phyloP scores from a whole-genome alignment of 202 grass and related monocot genomes.

The Eragrostis tef region DNA sequence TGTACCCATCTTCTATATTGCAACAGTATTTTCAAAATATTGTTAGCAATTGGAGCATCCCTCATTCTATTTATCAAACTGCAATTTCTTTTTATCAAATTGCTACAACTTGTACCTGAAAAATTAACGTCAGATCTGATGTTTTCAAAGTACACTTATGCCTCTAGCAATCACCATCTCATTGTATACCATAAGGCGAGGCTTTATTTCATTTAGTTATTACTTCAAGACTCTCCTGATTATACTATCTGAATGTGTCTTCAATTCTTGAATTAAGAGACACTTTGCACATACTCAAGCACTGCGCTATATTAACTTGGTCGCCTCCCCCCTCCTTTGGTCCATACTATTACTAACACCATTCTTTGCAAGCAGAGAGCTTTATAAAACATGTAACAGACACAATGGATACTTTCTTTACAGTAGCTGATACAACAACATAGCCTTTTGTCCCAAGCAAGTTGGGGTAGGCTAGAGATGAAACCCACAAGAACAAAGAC shows the following conservation, averaged over 20 bases:
- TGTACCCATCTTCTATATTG: neutral
- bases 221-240: neutral
- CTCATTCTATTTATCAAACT: neutral
- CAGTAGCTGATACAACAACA: too few relatives aligned
- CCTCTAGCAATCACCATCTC: neutral
- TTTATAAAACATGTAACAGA: constrained; percentile 11
- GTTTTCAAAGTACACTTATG: constrained; percentile 4
- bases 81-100: too few relatives aligned
- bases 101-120: neutral
- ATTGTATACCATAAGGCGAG: neutral
- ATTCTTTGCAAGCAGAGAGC: constrained; percentile 13
- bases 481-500: too few relatives aligned
- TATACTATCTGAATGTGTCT: neutral
- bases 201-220: constrained; percentile 1
- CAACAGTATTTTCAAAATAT: constrained; percentile 8
- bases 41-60: neutral
- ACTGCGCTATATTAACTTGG: neutral
- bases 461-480: too few relatives aligned
- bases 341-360: neutral
- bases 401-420: neutral
- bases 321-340: neutral
- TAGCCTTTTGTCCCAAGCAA: too few relatives aligned
- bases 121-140: neutral
- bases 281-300: constrained; percentile 10
- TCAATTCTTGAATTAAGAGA: neutral